A percentile compares a stretch with the other conserved stretches of the same genome.
Conservation (phyloP, 139 green algal genomes). For the Tetraselmis striata region DNA sequence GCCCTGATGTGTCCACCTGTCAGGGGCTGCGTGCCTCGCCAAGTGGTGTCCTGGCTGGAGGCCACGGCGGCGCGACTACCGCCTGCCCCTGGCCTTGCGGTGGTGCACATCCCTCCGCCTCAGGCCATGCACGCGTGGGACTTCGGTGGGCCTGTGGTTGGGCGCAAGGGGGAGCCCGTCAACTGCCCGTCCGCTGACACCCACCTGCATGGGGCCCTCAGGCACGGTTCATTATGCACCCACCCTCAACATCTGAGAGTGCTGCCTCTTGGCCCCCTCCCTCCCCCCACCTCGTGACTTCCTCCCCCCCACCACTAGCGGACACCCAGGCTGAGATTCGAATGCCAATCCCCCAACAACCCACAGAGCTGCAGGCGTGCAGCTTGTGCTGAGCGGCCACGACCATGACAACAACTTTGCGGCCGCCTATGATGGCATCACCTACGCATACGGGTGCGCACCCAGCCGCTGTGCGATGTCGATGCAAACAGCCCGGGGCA, state of each 20-base stretch:
- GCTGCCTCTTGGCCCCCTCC: no score
- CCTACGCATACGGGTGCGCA: constrained; percentile 18
- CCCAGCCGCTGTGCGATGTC: no score
- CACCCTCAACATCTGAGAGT: no score
- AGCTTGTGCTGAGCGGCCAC: constrained; percentile 26
- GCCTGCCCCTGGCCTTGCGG: constrained; percentile 21
- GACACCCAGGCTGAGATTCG: no score
- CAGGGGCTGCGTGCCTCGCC: constrained; percentile 32
- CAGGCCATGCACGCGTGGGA: constrained; percentile 24
- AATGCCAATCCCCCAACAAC: no score
- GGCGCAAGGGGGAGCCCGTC: constrained; percentile 22
- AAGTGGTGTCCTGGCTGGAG: constrained; percentile 24
- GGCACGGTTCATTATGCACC: no score
- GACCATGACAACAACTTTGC: constrained; percentile 40
- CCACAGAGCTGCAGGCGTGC: constrained; percentile 6
- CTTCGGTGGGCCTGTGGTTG: neutral
- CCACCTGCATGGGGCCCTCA: constrained; percentile 12
- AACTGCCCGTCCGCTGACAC: constrained; percentile 25
- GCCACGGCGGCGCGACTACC: neutral
- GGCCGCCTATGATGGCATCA: constrained; percentile 12
- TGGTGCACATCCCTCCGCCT: constrained; percentile 38
- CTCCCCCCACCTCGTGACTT: no score
- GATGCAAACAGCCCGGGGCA: no score
- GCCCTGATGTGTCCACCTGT: no score
- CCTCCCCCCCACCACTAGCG: no score